These are phyloP conservation scores for Diaporthe batatas DNA, from an alignment of 2,329 filamentous ascomycete genomes.

Conservation along the genomic window DNA sequence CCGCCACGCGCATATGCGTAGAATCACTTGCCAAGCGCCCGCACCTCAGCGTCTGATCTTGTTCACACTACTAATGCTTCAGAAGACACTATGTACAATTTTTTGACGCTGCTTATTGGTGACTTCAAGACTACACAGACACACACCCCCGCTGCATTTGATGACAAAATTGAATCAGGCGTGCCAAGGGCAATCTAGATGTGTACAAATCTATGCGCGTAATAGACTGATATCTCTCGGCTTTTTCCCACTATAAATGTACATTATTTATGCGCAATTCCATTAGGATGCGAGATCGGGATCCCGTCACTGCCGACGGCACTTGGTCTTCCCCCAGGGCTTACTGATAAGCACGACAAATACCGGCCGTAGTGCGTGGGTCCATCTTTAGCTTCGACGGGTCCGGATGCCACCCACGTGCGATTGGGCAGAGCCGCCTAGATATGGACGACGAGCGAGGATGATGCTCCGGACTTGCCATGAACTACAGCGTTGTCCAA, in stretches of 20 bases:
- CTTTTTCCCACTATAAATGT: neutral
- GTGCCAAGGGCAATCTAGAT: neutral
- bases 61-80: too few relatives aligned
- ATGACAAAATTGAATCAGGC: neutral
- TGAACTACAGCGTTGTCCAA: conserved; percentile 1
- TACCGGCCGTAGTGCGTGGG: conserved; percentile 21
- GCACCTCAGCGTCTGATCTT: too few relatives aligned
- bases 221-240: conserved; percentile 2
- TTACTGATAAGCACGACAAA: conserved; percentile 22
- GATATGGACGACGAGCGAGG: conserved; percentile 8
- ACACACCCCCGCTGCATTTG: neutral
- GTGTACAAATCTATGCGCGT: conserved; percentile 13
- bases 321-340: neutral
- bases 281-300: conserved; percentile 24
- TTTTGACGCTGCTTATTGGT: too few relatives aligned
- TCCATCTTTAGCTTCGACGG: conserved; percentile 7
- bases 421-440: conserved; percentile 23
- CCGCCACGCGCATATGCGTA: too few relatives aligned
- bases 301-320: conserved; percentile 13
- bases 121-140: too few relatives aligned
- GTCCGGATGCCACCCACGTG: neutral
- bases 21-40: too few relatives aligned
- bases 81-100: too few relatives aligned
- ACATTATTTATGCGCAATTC: neutral
- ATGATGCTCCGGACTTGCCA: neutral